Conservation (phyloP, 2,329 filamentous ascomycete species). For the Fusarium lateritium region DNA sequence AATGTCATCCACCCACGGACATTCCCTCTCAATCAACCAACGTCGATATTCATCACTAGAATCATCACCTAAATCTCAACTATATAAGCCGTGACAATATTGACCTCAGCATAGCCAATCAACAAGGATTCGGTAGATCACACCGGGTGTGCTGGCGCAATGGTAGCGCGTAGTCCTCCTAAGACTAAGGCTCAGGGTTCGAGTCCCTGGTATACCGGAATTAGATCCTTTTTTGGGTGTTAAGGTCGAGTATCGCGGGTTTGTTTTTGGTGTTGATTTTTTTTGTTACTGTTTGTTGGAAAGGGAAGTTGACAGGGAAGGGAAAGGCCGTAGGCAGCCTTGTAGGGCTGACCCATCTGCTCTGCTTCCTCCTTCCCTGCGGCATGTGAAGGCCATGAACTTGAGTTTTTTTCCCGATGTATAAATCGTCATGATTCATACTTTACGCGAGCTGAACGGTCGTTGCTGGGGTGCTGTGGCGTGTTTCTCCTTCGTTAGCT, state of each 20-base stretch:
- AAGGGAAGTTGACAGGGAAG: not conserved
- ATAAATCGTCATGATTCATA: not conserved
- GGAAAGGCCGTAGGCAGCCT: not conserved
- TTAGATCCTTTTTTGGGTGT: not conserved
- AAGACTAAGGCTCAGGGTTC: constrained; percentile 60
- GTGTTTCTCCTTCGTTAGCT: no score
- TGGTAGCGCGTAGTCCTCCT: constrained; percentile 59
- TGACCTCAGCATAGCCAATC: constrained; percentile 33
- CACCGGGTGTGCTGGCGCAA: constrained; percentile 54
- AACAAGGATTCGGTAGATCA: constrained; percentile 20
- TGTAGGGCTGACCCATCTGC: not conserved
- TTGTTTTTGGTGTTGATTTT: constrained; percentile 9
- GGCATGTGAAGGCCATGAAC: no score
- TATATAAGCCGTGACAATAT: constrained; percentile 23
- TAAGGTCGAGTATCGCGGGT: not conserved
- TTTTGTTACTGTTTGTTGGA: constrained; percentile 15
- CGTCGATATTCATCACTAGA: not conserved
- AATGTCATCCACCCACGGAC: no score
- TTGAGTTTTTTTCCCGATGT: not conserved
- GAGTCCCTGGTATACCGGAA: constrained; percentile 55
- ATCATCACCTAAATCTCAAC: rapidly evolving
- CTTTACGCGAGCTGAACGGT: not conserved
- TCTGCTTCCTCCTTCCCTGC: not conserved
- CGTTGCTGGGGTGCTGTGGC: no score
- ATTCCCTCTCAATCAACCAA: not conserved